Base-by-base conservation (phyloP, 441 rosid species). In the Lepidium campestre region DNA sequence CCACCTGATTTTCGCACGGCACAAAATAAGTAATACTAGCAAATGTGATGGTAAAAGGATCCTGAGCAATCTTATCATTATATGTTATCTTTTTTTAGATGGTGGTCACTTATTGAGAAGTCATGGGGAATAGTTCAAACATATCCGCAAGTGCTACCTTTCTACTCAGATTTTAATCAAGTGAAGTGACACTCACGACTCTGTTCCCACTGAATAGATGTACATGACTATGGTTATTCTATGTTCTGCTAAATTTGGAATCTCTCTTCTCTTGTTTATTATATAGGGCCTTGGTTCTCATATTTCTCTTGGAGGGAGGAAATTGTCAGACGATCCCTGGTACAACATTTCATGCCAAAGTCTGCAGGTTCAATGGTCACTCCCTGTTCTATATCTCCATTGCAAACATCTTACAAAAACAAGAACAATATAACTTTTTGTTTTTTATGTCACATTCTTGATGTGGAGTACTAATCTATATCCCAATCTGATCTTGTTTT, bases 31-130 rank as follows among this genome's bases (percentile, higher is more conserved):
- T 93, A 84, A 58, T 44, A 35, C 44, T 62, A 46, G 25, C 46
- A 3, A 39, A 48, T 39, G 32, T 23, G 25, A 45, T 36, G 35
- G 42, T 54, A 6, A 34, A 34, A 18, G 2, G 14, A 7, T 18
- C 13, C 3, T 32, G 20, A 18, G 42, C 42, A 18, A 45, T 58
- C 34, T 41, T 44, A 52, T 50, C 23, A 42, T 25, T 14, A 13
- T 13, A 18, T 68, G 57, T 31, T 3, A 41, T 56, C 10, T 27
- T 17, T 67, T 65, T 72, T 75, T 78, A 93, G 95, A 62, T 89
- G 98, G 98, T 90, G 97, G 98, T 75, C 70, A 29, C 93, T 87
- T 50, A 83, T 93, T 34, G 89, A 90, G 77, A 84, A 87, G 50
- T 88, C 98, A 45, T 86, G 94, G 96, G 91, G 91, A 60, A 48